phyloP scores from a whole-genome alignment of 257 asterid genomes.

The Plantago ovata region DNA sequence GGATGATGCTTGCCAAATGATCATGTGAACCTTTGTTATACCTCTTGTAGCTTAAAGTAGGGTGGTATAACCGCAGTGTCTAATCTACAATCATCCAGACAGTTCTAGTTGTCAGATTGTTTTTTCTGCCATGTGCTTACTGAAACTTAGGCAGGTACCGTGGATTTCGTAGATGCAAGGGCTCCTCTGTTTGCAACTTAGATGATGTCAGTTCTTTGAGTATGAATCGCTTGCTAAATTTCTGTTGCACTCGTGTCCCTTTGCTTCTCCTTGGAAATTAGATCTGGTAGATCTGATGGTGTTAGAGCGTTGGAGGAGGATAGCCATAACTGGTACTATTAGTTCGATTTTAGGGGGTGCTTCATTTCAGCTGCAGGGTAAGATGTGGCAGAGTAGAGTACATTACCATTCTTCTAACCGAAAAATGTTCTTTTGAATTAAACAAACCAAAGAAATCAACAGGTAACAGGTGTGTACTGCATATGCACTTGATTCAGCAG shows the following conservation, averaged over 20 bases:
- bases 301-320: too few species aligned
- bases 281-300: background rate
- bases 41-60: slow-evolving; percentile 11
- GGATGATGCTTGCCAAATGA: too few species aligned
- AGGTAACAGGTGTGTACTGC: too few species aligned
- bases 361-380: too few species aligned
- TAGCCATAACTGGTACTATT: too few species aligned
- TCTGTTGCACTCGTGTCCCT: background rate
- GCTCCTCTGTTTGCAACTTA: background rate
- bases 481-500: too few species aligned
- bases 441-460: too few species aligned
- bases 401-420: too few species aligned
- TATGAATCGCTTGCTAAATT: background rate
- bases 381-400: too few species aligned
- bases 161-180: background rate
- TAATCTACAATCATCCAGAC: background rate
- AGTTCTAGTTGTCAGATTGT: slow-evolving; percentile 1
- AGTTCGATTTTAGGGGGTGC: too few species aligned
- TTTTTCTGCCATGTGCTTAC: background rate
- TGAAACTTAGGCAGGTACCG: background rate
- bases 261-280: background rate
- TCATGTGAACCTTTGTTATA: slow-evolving; percentile 5
- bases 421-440: too few species aligned
- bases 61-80: slow-evolving; percentile 12
- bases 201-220: background rate